Evolutionary conservation across 116 monocot species (phyloP).

Genomic region (Posidonia oceanica): DNA sequence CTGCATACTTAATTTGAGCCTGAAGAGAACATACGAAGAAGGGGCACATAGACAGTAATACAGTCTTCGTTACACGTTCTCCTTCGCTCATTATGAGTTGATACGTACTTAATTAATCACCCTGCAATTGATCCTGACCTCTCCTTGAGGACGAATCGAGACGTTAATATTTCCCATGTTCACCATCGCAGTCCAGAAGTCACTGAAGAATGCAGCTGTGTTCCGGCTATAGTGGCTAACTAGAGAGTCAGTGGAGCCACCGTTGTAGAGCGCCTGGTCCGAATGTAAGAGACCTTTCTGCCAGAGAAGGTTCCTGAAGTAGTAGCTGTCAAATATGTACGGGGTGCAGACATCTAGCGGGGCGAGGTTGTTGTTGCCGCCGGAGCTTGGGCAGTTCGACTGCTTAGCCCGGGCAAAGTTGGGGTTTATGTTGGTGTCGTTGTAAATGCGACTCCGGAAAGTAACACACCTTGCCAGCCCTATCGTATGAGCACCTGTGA

Average conservation of each 20-base stretch:
- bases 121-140: slow-evolving; percentile 51
- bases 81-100: too few species aligned
- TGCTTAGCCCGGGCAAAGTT: slow-evolving; percentile 13
- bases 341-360: slow-evolving; percentile 26
- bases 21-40: too few species aligned
- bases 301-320: slow-evolving; percentile 39
- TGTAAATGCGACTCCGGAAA: slow-evolving; percentile 59
- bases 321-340: slow-evolving; percentile 18
- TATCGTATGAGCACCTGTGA: slow-evolving; percentile 66
- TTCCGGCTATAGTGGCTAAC: slow-evolving; percentile 30
- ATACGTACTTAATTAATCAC: slow-evolving; percentile 13
- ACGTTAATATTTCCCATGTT: slow-evolving; percentile 46
- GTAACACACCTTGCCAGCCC: slow-evolving; percentile 40
- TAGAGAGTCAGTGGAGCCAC: slow-evolving; percentile 39
- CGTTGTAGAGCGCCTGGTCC: slow-evolving; percentile 57
- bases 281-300: slow-evolving; percentile 63
- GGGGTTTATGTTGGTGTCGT: slow-evolving; percentile 42
- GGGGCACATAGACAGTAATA: too few species aligned
- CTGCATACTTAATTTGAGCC: too few species aligned
- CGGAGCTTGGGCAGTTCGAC: slow-evolving; percentile 22
- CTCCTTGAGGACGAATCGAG: slow-evolving; percentile 25
- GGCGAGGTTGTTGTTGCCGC: slow-evolving; percentile 24
- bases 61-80: too few species aligned
- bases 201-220: slow-evolving; percentile 25
- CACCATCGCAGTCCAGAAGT: slow-evolving; percentile 45